These are phyloP conservation scores for Mortierella hygrophila DNA, from an alignment of 192 early-diverging fungal genomes.

Conservation along the genomic window DNA sequence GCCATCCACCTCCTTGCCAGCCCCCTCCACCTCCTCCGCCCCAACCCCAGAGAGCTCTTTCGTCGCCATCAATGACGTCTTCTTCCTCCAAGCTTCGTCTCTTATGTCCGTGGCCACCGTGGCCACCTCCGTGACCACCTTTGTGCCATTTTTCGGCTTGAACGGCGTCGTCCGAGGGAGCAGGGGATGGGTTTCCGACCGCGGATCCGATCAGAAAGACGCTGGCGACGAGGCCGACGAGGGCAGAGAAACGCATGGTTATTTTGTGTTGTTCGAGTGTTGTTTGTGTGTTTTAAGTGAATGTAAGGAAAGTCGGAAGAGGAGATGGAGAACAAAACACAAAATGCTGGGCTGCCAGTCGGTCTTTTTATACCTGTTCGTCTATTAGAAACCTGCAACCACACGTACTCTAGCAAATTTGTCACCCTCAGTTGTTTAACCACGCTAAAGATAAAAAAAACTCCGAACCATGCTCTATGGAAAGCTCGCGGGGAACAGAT, in stretches of 20 bases:
- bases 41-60: not conserved
- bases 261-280: not conserved
- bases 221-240: conserved; percentile 15
- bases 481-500: not conserved
- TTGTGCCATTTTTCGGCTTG: not conserved
- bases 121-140: not conserved
- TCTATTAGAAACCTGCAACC: not conserved
- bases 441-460: too few species aligned
- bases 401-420: too few species aligned
- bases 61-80: not conserved
- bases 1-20: not conserved
- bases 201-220: not conserved
- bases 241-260: conserved; percentile 16
- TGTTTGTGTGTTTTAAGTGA: not conserved
- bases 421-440: too few species aligned
- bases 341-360: too few species aligned
- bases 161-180: not conserved
- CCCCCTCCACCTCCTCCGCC: not conserved
- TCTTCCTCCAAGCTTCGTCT: not conserved
- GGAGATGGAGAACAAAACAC: not conserved
- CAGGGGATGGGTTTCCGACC: not conserved
- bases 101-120: not conserved
- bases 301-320: too few species aligned
- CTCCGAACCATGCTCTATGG: not conserved
- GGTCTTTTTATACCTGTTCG: too few species aligned